These are phyloP conservation scores for Aspergillus hiratsukae DNA, from an alignment of 2,329 filamentous ascomycete genomes.

Conservation along the genomic window DNA sequence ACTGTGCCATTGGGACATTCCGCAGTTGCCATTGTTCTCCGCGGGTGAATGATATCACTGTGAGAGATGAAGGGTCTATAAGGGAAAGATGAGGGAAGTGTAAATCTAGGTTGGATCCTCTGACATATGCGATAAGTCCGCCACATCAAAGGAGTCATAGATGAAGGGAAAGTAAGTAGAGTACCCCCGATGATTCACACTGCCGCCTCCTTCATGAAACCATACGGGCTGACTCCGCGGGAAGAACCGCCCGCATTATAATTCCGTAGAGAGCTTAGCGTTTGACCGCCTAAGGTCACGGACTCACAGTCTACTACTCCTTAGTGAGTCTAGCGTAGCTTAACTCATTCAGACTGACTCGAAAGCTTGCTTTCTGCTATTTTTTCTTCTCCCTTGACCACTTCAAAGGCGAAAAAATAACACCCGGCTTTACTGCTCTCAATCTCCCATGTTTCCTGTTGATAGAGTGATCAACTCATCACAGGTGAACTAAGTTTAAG, in stretches of 20 bases:
- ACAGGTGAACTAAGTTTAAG: background rate
- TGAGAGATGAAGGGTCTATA: background rate
- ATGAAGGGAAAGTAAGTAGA: background rate
- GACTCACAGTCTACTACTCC: too few species aligned
- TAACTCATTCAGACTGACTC: background rate
- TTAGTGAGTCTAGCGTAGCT: background rate
- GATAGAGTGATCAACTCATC: background rate
- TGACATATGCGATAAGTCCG: background rate
- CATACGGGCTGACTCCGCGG: background rate
- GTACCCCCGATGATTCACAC: slow-evolving; percentile 3
- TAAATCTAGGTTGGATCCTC: background rate
- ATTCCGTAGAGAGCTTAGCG: slow-evolving; percentile 10
- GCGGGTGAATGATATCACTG: slow-evolving; percentile 1
- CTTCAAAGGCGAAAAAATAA: background rate
- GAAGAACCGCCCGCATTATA: background rate
- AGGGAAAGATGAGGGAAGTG: background rate
- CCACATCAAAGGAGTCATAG: background rate
- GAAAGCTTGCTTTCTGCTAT: slow-evolving; percentile 6
- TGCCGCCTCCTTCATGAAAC: too few species aligned
- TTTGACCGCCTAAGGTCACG: too few species aligned
- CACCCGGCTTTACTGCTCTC: background rate
- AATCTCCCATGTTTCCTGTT: background rate
- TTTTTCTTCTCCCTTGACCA: slow-evolving; percentile 5
- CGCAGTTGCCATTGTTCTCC: slow-evolving; percentile 19
- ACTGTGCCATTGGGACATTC: slow-evolving; percentile 12